Percentiles rank a stretch among this genome's conserved stretches.
phyloP scores from a whole-genome alignment of 371 early-diverging fungal genomes.

The Syncephalastrum sp. region DNA sequence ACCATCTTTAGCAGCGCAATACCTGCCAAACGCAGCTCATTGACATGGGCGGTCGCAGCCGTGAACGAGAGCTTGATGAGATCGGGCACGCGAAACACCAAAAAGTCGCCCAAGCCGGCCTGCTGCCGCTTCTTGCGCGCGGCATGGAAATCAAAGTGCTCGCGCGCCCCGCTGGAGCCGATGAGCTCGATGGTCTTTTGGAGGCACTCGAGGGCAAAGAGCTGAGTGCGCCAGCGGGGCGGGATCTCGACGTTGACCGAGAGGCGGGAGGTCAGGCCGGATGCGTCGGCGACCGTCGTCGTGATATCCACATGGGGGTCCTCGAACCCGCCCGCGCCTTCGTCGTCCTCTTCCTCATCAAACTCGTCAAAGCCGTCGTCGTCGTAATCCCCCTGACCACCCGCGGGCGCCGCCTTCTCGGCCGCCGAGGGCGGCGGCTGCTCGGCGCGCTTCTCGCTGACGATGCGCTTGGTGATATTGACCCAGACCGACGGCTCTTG shows the following conservation, averaged over 20 bases:
- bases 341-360: constrained; percentile 35
- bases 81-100: constrained; percentile 78
- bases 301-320: constrained; percentile 47
- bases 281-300: constrained; percentile 47
- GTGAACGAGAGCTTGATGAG: constrained; percentile 84
- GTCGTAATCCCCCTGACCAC: constrained; percentile 8
- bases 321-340: constrained; percentile 43
- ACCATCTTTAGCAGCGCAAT: constrained; percentile 70
- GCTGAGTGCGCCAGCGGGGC: constrained; percentile 88
- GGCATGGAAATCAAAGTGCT: constrained; percentile 69
- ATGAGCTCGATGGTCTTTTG: constrained; percentile 66
- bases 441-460: constrained; percentile 53
- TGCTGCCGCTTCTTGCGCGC: constrained; percentile 61
- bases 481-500: constrained; percentile 83
- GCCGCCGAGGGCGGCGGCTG: not conserved
- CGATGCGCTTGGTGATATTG: constrained; percentile 76
- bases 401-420: constrained; percentile 7
- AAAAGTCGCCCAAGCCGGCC: constrained; percentile 64
- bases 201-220: constrained; percentile 79
- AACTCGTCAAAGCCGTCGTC: constrained; percentile 32
- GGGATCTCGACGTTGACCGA: constrained; percentile 59
- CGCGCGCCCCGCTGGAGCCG: constrained; percentile 53
- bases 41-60: constrained; percentile 81
- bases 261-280: constrained; percentile 33
- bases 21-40: constrained; percentile 80